Conservation (phyloP, 192 early-diverging fungal genomes). For the Entomortierella beljakovae region DNA sequence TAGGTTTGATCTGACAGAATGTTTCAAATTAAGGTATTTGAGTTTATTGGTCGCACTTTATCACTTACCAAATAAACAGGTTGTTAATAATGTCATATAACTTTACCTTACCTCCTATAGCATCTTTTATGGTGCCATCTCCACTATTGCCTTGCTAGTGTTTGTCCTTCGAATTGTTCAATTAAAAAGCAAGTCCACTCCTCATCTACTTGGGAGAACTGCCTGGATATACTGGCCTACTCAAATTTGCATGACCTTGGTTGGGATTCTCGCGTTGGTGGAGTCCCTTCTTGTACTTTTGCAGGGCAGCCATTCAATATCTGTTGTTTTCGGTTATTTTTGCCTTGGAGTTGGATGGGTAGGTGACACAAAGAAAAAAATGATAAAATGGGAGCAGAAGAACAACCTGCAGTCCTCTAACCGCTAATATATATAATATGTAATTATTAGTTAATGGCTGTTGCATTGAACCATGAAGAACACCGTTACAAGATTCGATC, state of each 20-base stretch:
- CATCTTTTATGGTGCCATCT: conserved; percentile 2
- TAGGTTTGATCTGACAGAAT: conserved; percentile 32
- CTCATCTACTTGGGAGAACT: conserved; percentile 26
- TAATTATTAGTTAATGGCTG: conserved; percentile 1
- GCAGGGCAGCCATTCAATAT: not conserved
- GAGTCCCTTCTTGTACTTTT: not conserved
- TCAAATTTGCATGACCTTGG: conserved; percentile 5
- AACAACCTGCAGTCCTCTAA: not conserved
- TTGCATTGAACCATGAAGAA: conserved; percentile 11
- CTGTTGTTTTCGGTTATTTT: conserved; percentile 13
- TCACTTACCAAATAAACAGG: not conserved
- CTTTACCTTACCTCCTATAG: conserved; percentile 1
- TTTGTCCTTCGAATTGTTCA: conserved; percentile 15
- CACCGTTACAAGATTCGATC: conserved; percentile 31
- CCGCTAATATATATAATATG: not conserved
- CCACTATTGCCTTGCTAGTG: not conserved
- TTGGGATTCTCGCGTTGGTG: not conserved
- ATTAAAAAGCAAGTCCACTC: conserved; percentile 1
- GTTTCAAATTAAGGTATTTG: conserved; percentile 48
- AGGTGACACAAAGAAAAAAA: not conserved
- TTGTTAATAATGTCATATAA: not conserved
- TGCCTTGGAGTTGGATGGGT: conserved; percentile 30
- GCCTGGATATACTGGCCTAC: conserved; percentile 39
- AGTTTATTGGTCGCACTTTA: too few species aligned
- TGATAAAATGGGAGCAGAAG: not conserved